Evolutionary conservation across 768 basidiomycete species (phyloP).

Genomic region (Trichaptum fuscoviolaceum): DNA sequence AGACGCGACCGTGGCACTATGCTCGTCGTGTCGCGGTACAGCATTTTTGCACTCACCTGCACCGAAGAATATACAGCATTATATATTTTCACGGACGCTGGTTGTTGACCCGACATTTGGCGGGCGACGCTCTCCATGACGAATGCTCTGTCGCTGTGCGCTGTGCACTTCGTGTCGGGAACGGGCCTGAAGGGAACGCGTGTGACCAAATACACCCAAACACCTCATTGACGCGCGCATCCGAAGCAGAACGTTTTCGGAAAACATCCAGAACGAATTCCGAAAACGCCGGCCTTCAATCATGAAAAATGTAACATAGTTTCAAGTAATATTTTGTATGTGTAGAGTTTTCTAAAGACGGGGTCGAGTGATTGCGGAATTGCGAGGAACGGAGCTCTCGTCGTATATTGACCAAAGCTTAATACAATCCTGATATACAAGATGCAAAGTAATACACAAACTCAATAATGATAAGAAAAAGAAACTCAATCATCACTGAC

Average conservation of each 20-base stretch:
- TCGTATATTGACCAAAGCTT: background rate
- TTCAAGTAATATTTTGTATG: too few relatives aligned
- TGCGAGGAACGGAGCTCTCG: background rate
- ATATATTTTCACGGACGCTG: conserved; percentile 74
- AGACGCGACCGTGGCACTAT: conserved; percentile 16
- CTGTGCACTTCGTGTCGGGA: background rate
- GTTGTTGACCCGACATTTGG: conserved; percentile 13
- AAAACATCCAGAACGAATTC: background rate
- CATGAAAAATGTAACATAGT: too few relatives aligned
- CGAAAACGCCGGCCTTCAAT: too few relatives aligned
- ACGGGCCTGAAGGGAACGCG: background rate
- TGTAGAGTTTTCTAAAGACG: too few relatives aligned
- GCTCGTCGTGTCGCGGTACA: background rate
- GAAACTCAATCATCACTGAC: conserved; percentile 12
- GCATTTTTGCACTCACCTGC: conserved; percentile 43
- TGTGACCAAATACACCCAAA: background rate
- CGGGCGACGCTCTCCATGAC: conserved; percentile 1
- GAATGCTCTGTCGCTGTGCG: background rate
- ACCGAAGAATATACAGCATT: conserved; percentile 92
- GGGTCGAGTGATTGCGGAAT: too few relatives aligned
- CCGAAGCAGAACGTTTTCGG: background rate
- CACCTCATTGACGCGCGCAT: background rate
- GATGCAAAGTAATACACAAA: background rate
- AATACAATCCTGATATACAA: background rate
- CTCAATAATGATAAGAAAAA: background rate